Conservation (phyloP, 2,329 filamentous ascomycete genomes). For the Penicillium sclerotiorum region DNA sequence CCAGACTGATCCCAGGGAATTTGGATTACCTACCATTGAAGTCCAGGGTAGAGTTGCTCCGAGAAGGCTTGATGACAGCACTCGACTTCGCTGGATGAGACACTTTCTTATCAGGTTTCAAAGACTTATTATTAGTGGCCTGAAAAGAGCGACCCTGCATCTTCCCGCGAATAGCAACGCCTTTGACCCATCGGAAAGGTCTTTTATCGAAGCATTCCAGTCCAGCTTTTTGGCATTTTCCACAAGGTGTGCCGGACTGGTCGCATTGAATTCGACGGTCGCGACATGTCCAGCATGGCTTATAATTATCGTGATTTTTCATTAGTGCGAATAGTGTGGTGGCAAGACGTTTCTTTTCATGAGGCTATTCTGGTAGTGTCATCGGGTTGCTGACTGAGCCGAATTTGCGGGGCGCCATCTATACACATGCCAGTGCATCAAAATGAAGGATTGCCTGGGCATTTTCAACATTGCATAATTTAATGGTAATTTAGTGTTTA, state of each 20-base stretch:
- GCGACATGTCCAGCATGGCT: conserved; percentile 40
- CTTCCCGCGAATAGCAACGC: conserved; percentile 38
- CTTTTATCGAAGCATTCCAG: conserved; percentile 37
- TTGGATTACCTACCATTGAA: neutral
- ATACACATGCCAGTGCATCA: no score
- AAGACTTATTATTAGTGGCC: neutral
- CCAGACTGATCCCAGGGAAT: neutral
- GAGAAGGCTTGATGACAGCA: neutral
- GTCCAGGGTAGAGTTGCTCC: neutral
- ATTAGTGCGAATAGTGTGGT: neutral
- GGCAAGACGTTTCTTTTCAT: neutral
- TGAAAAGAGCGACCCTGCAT: conserved; percentile 30
- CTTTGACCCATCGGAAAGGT: conserved; percentile 39
- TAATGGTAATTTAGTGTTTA: no score
- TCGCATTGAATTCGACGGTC: conserved; percentile 40
- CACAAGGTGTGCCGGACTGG: conserved; percentile 31
- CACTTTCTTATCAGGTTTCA: neutral
- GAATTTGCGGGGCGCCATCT: no score
- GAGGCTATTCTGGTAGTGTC: neutral
- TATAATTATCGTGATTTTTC: neutral
- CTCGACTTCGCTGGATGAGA: neutral
- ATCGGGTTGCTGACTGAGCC: neutral
- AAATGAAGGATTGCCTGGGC: no score
- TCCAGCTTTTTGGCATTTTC: conserved; percentile 37
- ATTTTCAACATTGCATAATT: no score